Conservation (phyloP, 192 early-diverging fungal genomes). For the Coemansia nantahalensis region DNA sequence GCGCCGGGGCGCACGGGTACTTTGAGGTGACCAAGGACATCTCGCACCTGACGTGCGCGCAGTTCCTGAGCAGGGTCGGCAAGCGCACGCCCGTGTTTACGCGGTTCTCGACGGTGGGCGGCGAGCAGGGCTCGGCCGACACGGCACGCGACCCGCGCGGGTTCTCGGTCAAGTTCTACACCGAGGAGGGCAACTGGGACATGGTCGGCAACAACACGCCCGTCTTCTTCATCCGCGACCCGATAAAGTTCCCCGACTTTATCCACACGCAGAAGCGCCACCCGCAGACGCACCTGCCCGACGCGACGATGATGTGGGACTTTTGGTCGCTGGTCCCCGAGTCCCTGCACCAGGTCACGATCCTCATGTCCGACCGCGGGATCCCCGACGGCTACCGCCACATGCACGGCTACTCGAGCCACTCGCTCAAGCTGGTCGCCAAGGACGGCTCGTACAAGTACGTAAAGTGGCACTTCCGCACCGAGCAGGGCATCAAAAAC, state of each 20-base stretch:
- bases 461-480: slow-evolving; percentile 79
- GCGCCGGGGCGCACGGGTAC: slow-evolving; percentile 79
- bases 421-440: slow-evolving; percentile 73
- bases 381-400: slow-evolving; percentile 77
- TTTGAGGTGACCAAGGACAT: slow-evolving; percentile 77
- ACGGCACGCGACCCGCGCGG: slow-evolving; percentile 79
- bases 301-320: slow-evolving; percentile 75
- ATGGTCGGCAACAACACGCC: slow-evolving; percentile 87
- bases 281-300: slow-evolving; percentile 69
- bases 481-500: slow-evolving; percentile 78
- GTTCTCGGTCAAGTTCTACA: slow-evolving; percentile 84
- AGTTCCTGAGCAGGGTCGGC: slow-evolving; percentile 67
- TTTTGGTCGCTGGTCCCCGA: slow-evolving; percentile 76
- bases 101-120: slow-evolving; percentile 79
- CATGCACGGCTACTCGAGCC: slow-evolving; percentile 82
- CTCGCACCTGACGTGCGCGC: slow-evolving; percentile 66
- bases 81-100: slow-evolving; percentile 79
- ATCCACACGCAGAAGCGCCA: slow-evolving; percentile 85
- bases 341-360: slow-evolving; percentile 75
- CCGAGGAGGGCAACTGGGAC: slow-evolving; percentile 85
- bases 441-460: slow-evolving; percentile 63
- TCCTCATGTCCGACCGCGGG: slow-evolving; percentile 81
- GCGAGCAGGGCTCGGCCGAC: slow-evolving; percentile 71
- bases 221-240: slow-evolving; percentile 80
- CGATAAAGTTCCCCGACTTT: slow-evolving; percentile 79